phyloP scores from a whole-genome alignment of 371 early-diverging fungal species.

The Haplosporangium sp. region DNA sequence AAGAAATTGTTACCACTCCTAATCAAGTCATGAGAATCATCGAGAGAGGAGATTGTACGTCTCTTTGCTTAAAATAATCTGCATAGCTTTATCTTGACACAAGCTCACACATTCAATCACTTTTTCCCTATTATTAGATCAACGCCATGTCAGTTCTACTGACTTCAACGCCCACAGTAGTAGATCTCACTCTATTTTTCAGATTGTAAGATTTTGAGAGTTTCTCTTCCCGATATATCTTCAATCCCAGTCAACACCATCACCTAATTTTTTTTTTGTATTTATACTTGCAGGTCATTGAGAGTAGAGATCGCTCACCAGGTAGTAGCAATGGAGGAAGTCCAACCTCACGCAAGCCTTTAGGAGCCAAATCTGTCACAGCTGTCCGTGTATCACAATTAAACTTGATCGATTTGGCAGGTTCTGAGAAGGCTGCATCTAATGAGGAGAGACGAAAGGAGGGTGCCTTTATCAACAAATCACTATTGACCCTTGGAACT shows the following conservation, averaged over 20 bases:
- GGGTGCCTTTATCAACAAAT: slow-evolving; percentile 95
- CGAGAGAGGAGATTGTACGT: slow-evolving; percentile 79
- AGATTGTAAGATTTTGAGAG: slow-evolving; percentile 33
- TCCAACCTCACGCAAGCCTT: slow-evolving; percentile 53
- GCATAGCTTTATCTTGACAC: not conserved
- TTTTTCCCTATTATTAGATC: slow-evolving; percentile 23
- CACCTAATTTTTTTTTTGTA: not conserved
- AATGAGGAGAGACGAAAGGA: slow-evolving; percentile 88
- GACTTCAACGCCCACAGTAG: slow-evolving; percentile 58
- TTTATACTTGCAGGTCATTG: slow-evolving; percentile 57
- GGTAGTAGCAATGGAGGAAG: slow-evolving; percentile 36
- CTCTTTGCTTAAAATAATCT: too few relatives aligned
- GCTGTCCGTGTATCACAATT: slow-evolving; percentile 79
- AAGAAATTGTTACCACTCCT: slow-evolving; percentile 89
- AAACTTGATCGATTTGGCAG: slow-evolving; percentile 95
- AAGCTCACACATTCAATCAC: not conserved
- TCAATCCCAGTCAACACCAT: not conserved
- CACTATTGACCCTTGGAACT: slow-evolving; percentile 86
- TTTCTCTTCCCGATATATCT: too few relatives aligned
- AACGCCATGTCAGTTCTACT: slow-evolving; percentile 56
- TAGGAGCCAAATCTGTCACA: slow-evolving; percentile 59
- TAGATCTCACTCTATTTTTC: slow-evolving; percentile 58
- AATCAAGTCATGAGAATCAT: slow-evolving; percentile 85
- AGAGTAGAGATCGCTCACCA: slow-evolving; percentile 63
- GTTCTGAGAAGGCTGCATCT: slow-evolving; percentile 90